These are phyloP conservation scores for Aspergillus thermomutatus DNA, from an alignment of 2,329 filamentous ascomycete genomes.

Conservation along the genomic window DNA sequence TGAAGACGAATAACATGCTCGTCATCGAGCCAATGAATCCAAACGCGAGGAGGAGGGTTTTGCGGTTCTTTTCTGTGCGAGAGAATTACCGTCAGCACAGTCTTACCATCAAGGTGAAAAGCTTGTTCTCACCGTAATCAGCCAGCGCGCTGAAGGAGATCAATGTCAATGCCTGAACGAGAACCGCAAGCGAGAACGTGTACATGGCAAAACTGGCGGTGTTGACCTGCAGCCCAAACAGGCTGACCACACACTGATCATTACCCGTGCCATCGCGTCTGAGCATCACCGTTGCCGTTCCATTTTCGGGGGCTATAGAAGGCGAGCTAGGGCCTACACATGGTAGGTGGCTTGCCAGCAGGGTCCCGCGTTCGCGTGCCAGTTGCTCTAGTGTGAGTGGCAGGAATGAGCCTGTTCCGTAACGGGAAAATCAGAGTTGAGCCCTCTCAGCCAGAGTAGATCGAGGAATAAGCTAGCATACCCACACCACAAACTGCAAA, in stretches of 20 bases:
- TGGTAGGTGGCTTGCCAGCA: constrained; percentile 48
- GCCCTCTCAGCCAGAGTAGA: not conserved
- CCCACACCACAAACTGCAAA: constrained; percentile 85
- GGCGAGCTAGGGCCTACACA: constrained; percentile 28
- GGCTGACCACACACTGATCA: constrained; percentile 31
- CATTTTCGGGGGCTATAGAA: constrained; percentile 12
- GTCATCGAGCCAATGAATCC: constrained; percentile 72
- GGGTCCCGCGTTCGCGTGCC: constrained; percentile 86
- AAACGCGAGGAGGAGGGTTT: constrained; percentile 76
- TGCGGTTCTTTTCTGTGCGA: constrained; percentile 55
- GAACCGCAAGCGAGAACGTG: constrained; percentile 83
- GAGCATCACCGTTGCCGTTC: constrained; percentile 9
- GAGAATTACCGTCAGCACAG: constrained; percentile 2
- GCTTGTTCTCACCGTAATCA: constrained; percentile 66
- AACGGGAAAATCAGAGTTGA: not conserved
- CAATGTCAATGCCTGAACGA: constrained; percentile 80
- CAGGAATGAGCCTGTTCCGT: constrained; percentile 71
- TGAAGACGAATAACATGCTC: constrained; percentile 82
- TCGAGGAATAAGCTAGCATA: constrained; percentile 12
- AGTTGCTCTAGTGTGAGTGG: constrained; percentile 87
- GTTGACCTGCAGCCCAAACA: constrained; percentile 32
- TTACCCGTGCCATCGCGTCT: constrained; percentile 19
- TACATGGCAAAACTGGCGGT: constrained; percentile 47
- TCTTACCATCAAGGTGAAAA: constrained; percentile 26
- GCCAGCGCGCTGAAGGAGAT: constrained; percentile 64